Percentiles rank a stretch among this genome's conserved stretches.
Conservation (phyloP, 139 green algal species). For the Chlamydomonas incerta region DNA sequence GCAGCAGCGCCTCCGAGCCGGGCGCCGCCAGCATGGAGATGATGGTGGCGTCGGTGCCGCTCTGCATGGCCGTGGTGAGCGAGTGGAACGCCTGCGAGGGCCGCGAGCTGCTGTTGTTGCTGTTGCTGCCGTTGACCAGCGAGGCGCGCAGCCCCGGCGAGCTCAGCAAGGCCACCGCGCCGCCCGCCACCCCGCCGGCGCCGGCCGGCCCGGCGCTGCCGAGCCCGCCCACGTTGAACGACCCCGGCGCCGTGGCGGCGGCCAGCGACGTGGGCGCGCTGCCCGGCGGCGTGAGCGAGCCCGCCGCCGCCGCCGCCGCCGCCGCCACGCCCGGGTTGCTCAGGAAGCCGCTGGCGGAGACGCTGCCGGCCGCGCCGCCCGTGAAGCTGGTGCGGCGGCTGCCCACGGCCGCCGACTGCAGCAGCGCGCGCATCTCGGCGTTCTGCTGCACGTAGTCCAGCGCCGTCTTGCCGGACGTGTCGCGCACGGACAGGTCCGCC, state of each 20-base stretch:
- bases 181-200: too few relatives aligned
- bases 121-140: background rate
- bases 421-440: slow-evolving; percentile 8
- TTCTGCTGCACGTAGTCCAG: slow-evolving; percentile 24
- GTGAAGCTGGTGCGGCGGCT: slow-evolving; percentile 24
- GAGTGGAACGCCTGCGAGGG: slow-evolving; percentile 27
- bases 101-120: slow-evolving; percentile 2
- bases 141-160: too few relatives aligned
- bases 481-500: slow-evolving; percentile 6
- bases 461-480: slow-evolving; percentile 13
- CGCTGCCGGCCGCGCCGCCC: background rate
- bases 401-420: background rate
- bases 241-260: too few relatives aligned
- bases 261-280: too few relatives aligned
- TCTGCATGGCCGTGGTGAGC: slow-evolving; percentile 9
- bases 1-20: slow-evolving; percentile 5
- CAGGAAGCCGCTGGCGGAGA: background rate
- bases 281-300: background rate
- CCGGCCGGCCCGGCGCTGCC: too few relatives aligned
- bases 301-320: background rate
- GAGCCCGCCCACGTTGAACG: too few relatives aligned
- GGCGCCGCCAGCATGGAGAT: slow-evolving; percentile 1
- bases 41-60: slow-evolving; percentile 3
- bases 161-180: too few relatives aligned
- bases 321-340: background rate